Conservation (phyloP, 371 early-diverging fungal genomes). For the Mortierella sp. region DNA sequence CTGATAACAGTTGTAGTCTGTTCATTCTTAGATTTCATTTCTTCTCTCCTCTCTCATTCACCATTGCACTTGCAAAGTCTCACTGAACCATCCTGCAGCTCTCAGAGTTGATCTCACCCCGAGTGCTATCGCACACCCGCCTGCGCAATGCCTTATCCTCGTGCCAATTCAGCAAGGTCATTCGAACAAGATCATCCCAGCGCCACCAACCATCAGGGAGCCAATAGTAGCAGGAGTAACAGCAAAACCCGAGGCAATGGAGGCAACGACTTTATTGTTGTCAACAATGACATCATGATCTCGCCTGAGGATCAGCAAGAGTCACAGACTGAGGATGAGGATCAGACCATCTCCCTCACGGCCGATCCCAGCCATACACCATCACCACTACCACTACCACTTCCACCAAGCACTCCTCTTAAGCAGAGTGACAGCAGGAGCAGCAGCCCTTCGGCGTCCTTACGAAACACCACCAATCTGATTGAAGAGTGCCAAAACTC, state of each 20-base stretch:
- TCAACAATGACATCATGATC: constrained; percentile 49
- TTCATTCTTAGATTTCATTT: neutral
- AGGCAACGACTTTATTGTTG: constrained; percentile 16
- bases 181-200: constrained; percentile 7
- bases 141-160: neutral
- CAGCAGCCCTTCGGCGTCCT: no score
- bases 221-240: neutral
- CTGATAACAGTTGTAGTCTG: no score
- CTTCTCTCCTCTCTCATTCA: neutral
- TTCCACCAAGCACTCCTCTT: no score
- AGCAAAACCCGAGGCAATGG: neutral
- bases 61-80: no score
- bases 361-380: no score
- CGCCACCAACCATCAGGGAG: neutral
- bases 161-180: constrained; percentile 6
- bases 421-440: no score
- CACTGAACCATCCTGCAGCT: no score
- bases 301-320: constrained; percentile 14
- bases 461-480: no score
- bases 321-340: constrained; percentile 19
- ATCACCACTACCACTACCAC: no score
- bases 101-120: neutral
- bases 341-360: neutral
- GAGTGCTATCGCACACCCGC: constrained; percentile 1
- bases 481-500: no score